Conservation (phyloP, 352 stramenopile genomes). For the Pythium pyrilobum region DNA sequence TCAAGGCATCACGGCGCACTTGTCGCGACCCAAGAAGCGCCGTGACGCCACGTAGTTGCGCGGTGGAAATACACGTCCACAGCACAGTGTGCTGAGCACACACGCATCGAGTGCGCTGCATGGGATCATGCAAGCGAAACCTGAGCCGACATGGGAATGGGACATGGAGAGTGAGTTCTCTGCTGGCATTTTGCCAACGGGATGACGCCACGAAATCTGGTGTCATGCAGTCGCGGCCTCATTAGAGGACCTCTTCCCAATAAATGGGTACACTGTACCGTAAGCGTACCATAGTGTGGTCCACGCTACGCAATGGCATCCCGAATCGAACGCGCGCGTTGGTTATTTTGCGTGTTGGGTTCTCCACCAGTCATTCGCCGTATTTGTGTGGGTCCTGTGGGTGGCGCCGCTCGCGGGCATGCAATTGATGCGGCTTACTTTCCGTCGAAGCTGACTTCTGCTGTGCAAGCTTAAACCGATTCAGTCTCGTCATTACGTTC, state of each 20-base stretch:
- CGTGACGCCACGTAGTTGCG: too few species aligned
- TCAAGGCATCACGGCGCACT: too few species aligned
- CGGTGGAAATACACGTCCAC: too few species aligned
- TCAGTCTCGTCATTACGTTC: slow-evolving; percentile 63
- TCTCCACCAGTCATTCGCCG: slow-evolving; percentile 74
- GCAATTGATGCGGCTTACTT: slow-evolving; percentile 14
- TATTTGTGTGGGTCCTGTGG: slow-evolving; percentile 16
- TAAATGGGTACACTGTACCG: slow-evolving; percentile 3
- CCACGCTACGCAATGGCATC: slow-evolving; percentile 7
- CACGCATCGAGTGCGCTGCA: background rate
- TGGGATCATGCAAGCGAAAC: background rate
- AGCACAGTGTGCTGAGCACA: too few species aligned
- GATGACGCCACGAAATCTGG: background rate
- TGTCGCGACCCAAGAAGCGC: too few species aligned
- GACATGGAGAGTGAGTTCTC: background rate
- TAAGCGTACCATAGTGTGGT: slow-evolving; percentile 5
- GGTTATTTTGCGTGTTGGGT: slow-evolving; percentile 26
- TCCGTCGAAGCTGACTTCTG: slow-evolving; percentile 68
- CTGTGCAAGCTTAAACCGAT: slow-evolving; percentile 81
- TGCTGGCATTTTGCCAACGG: background rate
- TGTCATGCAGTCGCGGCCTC: background rate
- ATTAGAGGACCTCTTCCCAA: background rate
- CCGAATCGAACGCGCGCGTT: slow-evolving; percentile 6
- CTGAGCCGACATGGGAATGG: too few species aligned
- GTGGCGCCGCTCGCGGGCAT: background rate